Percentiles rank a stretch among this genome's conserved stretches.
phyloP scores from a whole-genome alignment of 2,329 filamentous ascomycete species.

The Phialocephala sp. region DNA sequence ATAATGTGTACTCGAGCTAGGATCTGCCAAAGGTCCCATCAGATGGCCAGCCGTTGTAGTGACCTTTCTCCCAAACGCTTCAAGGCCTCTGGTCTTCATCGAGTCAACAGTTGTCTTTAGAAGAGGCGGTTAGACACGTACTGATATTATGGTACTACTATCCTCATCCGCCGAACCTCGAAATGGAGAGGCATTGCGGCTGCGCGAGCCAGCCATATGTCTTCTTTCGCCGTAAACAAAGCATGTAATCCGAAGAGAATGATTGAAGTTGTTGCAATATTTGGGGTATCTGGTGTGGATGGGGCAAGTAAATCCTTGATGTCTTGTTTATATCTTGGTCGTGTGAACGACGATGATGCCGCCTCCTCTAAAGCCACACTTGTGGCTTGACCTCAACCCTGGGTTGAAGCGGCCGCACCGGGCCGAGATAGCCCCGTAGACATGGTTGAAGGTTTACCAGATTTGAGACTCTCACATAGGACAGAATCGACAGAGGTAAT shows the following conservation, averaged over 20 bases:
- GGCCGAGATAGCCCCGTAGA: neutral
- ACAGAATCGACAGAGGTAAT: neutral
- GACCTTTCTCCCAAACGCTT: conserved; percentile 93
- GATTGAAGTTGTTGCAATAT: conserved; percentile 3
- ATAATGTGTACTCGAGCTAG: conserved; percentile 69
- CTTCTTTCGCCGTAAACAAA: conserved; percentile 33
- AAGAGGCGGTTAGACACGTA: conserved; percentile 28
- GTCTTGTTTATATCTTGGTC: conserved; percentile 24
- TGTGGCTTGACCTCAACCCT: conserved; percentile 13
- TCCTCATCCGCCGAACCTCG: conserved; percentile 40
- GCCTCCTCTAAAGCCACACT: conserved; percentile 16
- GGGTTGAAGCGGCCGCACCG: conserved; percentile 19
- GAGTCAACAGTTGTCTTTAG: conserved; percentile 17
- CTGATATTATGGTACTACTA: conserved; percentile 42
- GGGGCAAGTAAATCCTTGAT: neutral
- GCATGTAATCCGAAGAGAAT: conserved; percentile 31
- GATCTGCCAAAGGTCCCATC: conserved; percentile 71
- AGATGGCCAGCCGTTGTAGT: conserved; percentile 91
- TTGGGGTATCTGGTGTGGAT: conserved; percentile 3
- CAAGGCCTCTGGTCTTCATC: conserved; percentile 78
- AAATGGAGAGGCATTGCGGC: conserved; percentile 43
- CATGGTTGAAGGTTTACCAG: neutral
- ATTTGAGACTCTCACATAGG: neutral
- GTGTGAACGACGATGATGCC: conserved; percentile 21
- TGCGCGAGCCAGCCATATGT: conserved; percentile 43